phyloP scores from a whole-genome alignment of 2,329 filamentous ascomycete species.

The Ophiognomonia clavigignenti-juglandacearum region DNA sequence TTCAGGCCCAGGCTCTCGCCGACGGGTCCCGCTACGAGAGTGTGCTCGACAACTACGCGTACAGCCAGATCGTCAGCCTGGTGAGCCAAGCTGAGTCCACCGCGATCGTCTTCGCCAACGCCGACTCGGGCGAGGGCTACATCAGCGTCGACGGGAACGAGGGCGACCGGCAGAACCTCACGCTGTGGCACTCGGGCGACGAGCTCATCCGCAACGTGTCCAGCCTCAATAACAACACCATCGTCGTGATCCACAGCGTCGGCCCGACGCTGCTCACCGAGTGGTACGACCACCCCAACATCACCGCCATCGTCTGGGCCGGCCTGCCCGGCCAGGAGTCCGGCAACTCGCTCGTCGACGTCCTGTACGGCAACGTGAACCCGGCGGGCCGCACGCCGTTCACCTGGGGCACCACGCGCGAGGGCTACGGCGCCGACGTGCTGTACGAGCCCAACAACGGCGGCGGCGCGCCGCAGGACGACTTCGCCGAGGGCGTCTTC shows the following conservation, averaged over 20 bases:
- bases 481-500: slow-evolving; percentile 74
- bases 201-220: slow-evolving; percentile 76
- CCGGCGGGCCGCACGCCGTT: slow-evolving; percentile 75
- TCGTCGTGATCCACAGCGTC: slow-evolving; percentile 84
- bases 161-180: slow-evolving; percentile 90
- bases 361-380: slow-evolving; percentile 79
- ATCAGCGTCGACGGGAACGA: slow-evolving; percentile 77
- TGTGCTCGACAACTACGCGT: slow-evolving; percentile 59
- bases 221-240: slow-evolving; percentile 75
- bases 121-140: slow-evolving; percentile 81
- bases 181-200: slow-evolving; percentile 81
- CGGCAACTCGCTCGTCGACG: slow-evolving; percentile 71
- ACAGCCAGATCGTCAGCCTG: slow-evolving; percentile 57
- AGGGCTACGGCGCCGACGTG: slow-evolving; percentile 66
- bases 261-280: slow-evolving; percentile 74
- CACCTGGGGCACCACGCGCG: slow-evolving; percentile 65
- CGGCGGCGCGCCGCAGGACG: slow-evolving; percentile 59
- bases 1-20: slow-evolving; percentile 56
- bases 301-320: slow-evolving; percentile 80
- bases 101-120: slow-evolving; percentile 85
- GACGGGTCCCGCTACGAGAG: slow-evolving; percentile 60
- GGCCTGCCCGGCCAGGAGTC: slow-evolving; percentile 80
- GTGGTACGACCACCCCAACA: slow-evolving; percentile 70
- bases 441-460: slow-evolving; percentile 66
- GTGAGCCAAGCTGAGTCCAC: slow-evolving; percentile 59